Evolutionary conservation across 1,139 yeast species (phyloP), one percentile per base, ranked within the genome.

Genomic region (Neolecta irregularis): DNA sequence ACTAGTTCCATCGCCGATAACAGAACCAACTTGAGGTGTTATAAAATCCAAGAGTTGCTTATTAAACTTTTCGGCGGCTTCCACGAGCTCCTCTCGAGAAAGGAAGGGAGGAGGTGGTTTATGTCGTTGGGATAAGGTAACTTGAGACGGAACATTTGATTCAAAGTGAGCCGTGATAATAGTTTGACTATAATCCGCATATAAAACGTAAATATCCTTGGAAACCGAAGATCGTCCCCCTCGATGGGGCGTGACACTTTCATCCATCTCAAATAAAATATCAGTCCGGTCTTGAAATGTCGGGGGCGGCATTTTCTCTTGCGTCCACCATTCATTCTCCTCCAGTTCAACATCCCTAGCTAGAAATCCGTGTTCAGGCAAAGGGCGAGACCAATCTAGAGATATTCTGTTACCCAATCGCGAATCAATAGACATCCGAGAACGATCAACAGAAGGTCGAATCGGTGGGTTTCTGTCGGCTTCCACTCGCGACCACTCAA

Each of bases 141-240:
- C 61, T 3, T 63, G 55, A 15, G 66, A 51, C 1, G 92, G 83
- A 41, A 72, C 69, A 18, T 61, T 58, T 13, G 53, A 48, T 34
- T 74, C 74, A 49, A 62, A 80, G 30, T 66, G 64, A 6, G 71
- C 59, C 3, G 58, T 50, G 44, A 78, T 56, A 1, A 67, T 55
- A 12, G 75, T 61, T 48, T 77, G 83, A 1, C 88, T 68, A 45
- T 76, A 72, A 51, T 79, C 92, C 42, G 69, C 71, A 52, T 74
- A 77, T 32, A 83, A 55, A 12, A 83, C 63, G 52, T 80, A 81
- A 44, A 78, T 88, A 39, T 75, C 64, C 41, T 69, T 64, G 5
- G 63, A 56, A 34, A 72, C 55, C 3, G 47, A 48, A 31, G 67
- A 59, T 24, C 51, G 41, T 17, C 70, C 69, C 8, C 72, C 71